Evolutionary conservation across 371 early-diverging fungal species (phyloP).

Genomic region (Rhizopus sp.): DNA sequence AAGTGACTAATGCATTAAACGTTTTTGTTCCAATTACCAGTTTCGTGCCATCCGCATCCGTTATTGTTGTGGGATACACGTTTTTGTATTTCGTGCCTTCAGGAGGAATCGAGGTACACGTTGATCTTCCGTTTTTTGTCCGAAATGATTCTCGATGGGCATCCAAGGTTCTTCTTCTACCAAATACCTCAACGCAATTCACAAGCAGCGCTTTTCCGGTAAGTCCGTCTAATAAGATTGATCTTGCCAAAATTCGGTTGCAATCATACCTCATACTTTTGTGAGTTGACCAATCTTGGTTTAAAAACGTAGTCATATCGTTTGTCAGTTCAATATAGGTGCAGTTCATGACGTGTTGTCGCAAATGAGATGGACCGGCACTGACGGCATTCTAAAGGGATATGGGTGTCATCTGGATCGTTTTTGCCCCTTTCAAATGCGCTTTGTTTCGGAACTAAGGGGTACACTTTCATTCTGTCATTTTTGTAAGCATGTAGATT

Average conservation of each 20-base stretch:
- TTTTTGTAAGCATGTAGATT: constrained; percentile 18
- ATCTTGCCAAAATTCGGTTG: constrained; percentile 11
- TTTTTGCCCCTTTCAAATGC: constrained; percentile 13
- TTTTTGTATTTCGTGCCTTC: constrained; percentile 21
- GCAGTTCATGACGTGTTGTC: constrained; percentile 9
- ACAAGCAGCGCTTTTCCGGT: constrained; percentile 15
- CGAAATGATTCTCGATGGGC: constrained; percentile 10
- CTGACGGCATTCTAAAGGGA: constrained; percentile 14
- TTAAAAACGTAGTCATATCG: constrained; percentile 4
- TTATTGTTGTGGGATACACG: constrained; percentile 27
- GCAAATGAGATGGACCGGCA: constrained; percentile 9
- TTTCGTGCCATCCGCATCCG: constrained; percentile 15
- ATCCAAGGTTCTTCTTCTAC: constrained; percentile 17
- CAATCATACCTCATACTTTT: constrained; percentile 5
- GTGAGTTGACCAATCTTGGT: constrained; percentile 12
- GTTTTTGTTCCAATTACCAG: constrained; percentile 28
- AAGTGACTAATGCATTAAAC: constrained; percentile 24
- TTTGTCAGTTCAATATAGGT: constrained; percentile 11
- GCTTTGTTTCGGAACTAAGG: constrained; percentile 11
- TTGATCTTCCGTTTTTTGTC: constrained; percentile 13
- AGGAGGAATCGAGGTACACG: constrained; percentile 19
- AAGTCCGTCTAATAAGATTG: constrained; percentile 1
- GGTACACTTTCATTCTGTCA: constrained; percentile 20
- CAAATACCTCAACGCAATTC: constrained; percentile 34
- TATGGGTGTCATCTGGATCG: constrained; percentile 7